phyloP scores from a whole-genome alignment of 805 yeast species.

The Ogataea pignaliae region DNA sequence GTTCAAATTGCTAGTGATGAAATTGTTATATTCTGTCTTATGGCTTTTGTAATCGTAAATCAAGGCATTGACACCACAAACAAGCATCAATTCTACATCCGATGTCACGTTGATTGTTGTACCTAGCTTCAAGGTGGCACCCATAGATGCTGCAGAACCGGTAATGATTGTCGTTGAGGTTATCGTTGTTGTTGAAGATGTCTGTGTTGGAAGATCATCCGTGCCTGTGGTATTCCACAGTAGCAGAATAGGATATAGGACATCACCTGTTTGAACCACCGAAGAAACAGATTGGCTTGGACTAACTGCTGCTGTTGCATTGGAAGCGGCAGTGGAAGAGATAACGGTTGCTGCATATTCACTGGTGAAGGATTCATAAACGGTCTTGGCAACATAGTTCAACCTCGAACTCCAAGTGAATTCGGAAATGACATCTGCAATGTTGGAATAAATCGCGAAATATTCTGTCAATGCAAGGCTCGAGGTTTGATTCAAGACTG shows the following conservation, averaged over 20 bases:
- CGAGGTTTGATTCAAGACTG: neutral
- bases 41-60: conserved; percentile 1
- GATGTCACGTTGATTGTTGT: neutral
- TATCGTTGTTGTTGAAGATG: neutral
- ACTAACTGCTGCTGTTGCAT: neutral
- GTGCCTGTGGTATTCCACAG: neutral
- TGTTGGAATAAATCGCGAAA: conserved; percentile 1
- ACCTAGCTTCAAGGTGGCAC: neutral
- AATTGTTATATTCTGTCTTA: neutral
- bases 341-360: neutral
- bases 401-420: conserved; percentile 2
- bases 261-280: neutral
- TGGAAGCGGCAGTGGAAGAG: neutral
- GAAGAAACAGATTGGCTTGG: neutral
- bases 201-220: neutral
- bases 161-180: neutral
- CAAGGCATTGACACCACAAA: conserved; percentile 7
- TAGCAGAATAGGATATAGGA: neutral
- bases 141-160: neutral
- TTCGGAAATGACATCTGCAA: neutral
- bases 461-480: neutral
- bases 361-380: conserved; percentile 2
- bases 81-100: conserved; percentile 1
- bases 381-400: conserved; percentile 2
- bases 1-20: neutral